Evolutionary conservation across 345 rosid species (phyloP), one percentile per base, ranked within the genome.

Genomic region (Passiflora organensis): DNA sequence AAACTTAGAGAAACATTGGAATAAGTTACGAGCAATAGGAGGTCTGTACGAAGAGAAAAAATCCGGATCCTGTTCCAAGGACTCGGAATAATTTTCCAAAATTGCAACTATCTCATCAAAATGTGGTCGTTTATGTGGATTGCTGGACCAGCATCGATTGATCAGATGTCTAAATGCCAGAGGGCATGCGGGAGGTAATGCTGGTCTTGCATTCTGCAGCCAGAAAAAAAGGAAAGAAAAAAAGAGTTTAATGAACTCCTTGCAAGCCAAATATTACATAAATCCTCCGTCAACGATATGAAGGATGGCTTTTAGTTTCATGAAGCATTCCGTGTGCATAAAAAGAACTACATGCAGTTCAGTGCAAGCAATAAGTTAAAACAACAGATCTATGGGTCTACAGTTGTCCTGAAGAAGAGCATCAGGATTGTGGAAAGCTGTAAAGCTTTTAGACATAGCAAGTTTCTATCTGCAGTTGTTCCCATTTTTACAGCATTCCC

Each of bases 141-240:
- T 74, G 63, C 82, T 68, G 15, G 89, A 83, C 95, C 90, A 83
- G 67, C 95, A 86, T 48, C 77, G 57, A 39, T 67, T 70, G 24
- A 86, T 76, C 46, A 86, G 82, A 65, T 62, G 75, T 39, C 69
- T 72, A 14, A 83, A 63, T 4, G 85, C 95, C 34, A 9, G 32
- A 0, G 90, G 95, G 43, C 90, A 81, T 23, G 68, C 51, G 0
- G 78, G 65, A 18, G 87, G 90, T 25, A 86, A 60, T 48, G 80
- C 87, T 10, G 95, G 87, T 54, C 95, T 81, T 9, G 85, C 84
- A 56, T 86, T 81, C 87, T 86, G 82, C 73, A 63, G 38, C n/a
- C 56, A 53, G 53, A 51, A 13, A 53, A 56, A 52, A 11, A 6
- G 20, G 13, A n/a, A 52, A 52, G 6, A 19, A 2, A 28, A n/a